phyloP scores from a whole-genome alignment of 257 asterid species.

The Ballota nigra region DNA sequence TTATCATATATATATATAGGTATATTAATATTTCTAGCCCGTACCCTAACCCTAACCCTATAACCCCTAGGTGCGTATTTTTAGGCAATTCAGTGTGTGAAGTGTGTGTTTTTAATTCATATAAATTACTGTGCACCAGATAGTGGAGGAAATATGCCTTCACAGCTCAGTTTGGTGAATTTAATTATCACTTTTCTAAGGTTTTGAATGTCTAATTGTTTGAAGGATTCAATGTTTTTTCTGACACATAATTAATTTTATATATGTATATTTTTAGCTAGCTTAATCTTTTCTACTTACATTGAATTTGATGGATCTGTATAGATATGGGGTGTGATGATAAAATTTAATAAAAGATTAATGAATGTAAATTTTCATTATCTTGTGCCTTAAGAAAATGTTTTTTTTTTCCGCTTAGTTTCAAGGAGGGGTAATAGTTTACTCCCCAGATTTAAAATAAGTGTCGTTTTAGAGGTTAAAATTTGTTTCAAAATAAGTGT shows the following conservation, averaged over 20 bases:
- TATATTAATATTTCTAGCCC: no score
- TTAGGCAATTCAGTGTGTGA: slow-evolving; percentile 20
- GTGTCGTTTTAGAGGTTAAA: no score
- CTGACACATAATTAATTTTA: slow-evolving; percentile 34
- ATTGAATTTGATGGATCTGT: slow-evolving; percentile 19
- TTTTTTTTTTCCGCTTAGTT: no score
- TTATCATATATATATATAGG: no score
- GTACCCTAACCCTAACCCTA: not conserved
- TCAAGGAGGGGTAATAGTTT: no score
- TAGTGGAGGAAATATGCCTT: slow-evolving; percentile 37
- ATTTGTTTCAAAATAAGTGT: no score
- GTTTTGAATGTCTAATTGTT: slow-evolving; percentile 22
- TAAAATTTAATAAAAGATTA: not conserved
- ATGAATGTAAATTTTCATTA: slow-evolving; percentile 4
- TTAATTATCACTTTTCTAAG: not conserved
- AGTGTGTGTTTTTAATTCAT: slow-evolving; percentile 7
- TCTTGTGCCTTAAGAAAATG: slow-evolving; percentile 36
- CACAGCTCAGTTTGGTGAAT: slow-evolving; percentile 21
- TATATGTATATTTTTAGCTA: not conserved
- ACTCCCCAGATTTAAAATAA: no score
- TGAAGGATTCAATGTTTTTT: slow-evolving; percentile 44
- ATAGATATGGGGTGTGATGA: not conserved
- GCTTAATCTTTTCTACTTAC: not conserved
- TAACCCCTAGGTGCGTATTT: slow-evolving; percentile 31
- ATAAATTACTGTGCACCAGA: not conserved